Percentiles rank a stretch among this genome's conserved stretches.
These are phyloP conservation scores for Lecanosticta acicola DNA, from an alignment of 2,329 filamentous ascomycete genomes.

Conservation along the genomic window DNA sequence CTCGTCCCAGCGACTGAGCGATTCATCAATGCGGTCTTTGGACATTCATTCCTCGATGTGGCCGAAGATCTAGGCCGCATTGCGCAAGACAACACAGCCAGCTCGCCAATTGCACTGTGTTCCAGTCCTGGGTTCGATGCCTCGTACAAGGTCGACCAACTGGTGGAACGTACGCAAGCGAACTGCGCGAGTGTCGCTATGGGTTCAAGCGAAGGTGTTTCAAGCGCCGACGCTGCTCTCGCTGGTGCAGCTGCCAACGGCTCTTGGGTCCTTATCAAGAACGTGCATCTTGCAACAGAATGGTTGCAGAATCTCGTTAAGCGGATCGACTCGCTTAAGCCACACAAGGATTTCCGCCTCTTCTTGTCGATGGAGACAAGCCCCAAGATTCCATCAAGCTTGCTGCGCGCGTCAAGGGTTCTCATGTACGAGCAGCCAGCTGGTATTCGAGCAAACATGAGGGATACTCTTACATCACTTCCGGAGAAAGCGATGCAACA, in stretches of 20 bases:
- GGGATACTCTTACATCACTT: slow-evolving; percentile 82
- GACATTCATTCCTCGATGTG: slow-evolving; percentile 72
- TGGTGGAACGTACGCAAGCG: slow-evolving; percentile 77
- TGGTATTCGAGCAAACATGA: slow-evolving; percentile 95
- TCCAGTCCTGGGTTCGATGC: slow-evolving; percentile 97
- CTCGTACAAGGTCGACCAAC: slow-evolving; percentile 95
- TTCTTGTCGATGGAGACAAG: slow-evolving; percentile 98
- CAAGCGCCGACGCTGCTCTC: slow-evolving; percentile 92
- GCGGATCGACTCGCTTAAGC: slow-evolving; percentile 89
- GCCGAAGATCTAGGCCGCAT: slow-evolving; percentile 81
- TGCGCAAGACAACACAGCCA: slow-evolving; percentile 75
- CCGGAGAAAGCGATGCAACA: slow-evolving; percentile 57
- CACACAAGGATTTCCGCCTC: slow-evolving; percentile 84
- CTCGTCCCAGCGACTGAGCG: slow-evolving; percentile 89
- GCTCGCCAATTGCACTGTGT: slow-evolving; percentile 80
- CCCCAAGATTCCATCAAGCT: slow-evolving; percentile 91
- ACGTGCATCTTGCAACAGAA: slow-evolving; percentile 90
- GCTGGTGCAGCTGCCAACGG: slow-evolving; percentile 85
- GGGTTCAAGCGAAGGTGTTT: slow-evolving; percentile 91
- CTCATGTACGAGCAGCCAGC: slow-evolving; percentile 98
- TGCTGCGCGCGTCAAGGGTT: slow-evolving; percentile 86
- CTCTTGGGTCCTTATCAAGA: slow-evolving; percentile 97
- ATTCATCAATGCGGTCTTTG: slow-evolving; percentile 85
- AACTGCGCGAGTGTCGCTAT: slow-evolving; percentile 96
- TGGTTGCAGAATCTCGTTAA: slow-evolving; percentile 98